These are phyloP conservation scores for Citrullus amarus DNA, from an alignment of 306 rosid genomes.

Conservation along the genomic window DNA sequence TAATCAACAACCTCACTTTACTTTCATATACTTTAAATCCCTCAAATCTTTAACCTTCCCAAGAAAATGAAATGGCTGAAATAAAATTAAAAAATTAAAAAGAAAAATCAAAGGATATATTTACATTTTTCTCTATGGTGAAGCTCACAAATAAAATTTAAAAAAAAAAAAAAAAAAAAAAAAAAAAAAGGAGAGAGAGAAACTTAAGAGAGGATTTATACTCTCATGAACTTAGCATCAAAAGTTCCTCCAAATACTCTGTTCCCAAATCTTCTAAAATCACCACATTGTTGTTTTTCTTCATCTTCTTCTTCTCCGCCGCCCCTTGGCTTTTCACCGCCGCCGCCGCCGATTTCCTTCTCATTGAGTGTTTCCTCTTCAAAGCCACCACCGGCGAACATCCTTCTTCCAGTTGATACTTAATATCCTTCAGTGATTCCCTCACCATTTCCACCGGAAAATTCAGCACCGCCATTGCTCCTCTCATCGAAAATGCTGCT, in stretches of 20 bases:
- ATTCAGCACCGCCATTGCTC: constrained; percentile 42
- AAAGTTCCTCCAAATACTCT: constrained; percentile 13
- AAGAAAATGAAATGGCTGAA: not conserved
- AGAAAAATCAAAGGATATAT: not conserved
- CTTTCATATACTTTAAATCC: not conserved
- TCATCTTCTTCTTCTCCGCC: constrained; percentile 2
- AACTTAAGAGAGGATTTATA: not conserved
- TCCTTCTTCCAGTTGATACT: not conserved
- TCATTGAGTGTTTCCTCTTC: constrained; percentile 11
- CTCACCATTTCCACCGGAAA: constrained; percentile 27
- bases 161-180: not conserved
- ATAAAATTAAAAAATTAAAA: not conserved
- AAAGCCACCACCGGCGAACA: constrained; percentile 12
- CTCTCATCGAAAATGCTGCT: constrained; percentile 48
- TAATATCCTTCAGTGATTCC: not conserved
- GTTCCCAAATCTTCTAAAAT: constrained; percentile 11
- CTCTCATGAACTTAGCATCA: constrained; percentile 10
- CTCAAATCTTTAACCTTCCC: not conserved
- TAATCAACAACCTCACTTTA: not conserved
- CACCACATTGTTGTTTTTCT: not conserved
- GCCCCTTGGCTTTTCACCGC: not conserved
- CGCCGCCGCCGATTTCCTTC: constrained; percentile 1
- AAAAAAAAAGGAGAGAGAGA: not conserved
- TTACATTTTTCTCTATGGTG: not conserved
- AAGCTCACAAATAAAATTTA: not conserved